Evolutionary conservation across 2,329 filamentous ascomycete species (phyloP).

Genomic region (Tetracladium maxilliforme): DNA sequence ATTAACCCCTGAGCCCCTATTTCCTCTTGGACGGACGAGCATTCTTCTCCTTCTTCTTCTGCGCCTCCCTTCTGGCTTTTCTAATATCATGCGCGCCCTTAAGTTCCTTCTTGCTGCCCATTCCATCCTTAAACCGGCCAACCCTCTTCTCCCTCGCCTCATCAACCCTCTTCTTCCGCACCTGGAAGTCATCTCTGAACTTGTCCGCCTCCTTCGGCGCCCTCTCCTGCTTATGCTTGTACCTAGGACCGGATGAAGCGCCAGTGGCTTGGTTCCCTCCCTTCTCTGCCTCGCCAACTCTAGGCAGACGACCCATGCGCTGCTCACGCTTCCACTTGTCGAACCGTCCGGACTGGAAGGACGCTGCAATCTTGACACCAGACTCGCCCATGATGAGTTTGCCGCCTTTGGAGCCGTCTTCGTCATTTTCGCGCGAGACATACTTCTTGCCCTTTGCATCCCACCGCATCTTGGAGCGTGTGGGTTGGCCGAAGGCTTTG

Average conservation of each 20-base stretch:
- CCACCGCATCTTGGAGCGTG: slow-evolving; percentile 73
- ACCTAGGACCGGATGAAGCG: slow-evolving; percentile 39
- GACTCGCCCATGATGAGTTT: slow-evolving; percentile 76
- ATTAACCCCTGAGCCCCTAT: too few species aligned
- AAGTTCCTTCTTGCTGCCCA: slow-evolving; percentile 64
- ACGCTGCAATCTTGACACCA: slow-evolving; percentile 90
- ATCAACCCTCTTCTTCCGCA: slow-evolving; percentile 76
- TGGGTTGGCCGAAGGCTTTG: slow-evolving; percentile 65
- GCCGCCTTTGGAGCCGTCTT: slow-evolving; percentile 66
- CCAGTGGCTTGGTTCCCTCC: slow-evolving; percentile 16
- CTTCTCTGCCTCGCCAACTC: slow-evolving; percentile 69
- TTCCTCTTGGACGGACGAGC: slow-evolving; percentile 62
- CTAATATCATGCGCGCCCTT: slow-evolving; percentile 73
- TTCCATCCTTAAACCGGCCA: slow-evolving; percentile 58
- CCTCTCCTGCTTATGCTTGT: slow-evolving; percentile 74
- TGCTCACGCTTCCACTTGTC: slow-evolving; percentile 84
- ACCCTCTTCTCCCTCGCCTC: slow-evolving; percentile 77
- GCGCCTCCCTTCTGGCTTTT: slow-evolving; percentile 64
- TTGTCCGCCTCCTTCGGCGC: slow-evolving; percentile 91
- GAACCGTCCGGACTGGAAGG: slow-evolving; percentile 85
- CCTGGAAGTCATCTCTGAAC: slow-evolving; percentile 78
- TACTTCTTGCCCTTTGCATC: slow-evolving; percentile 96
- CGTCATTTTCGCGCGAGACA: slow-evolving; percentile 80
- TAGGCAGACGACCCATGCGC: slow-evolving; percentile 62
- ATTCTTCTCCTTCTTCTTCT: slow-evolving; percentile 75